Conservation (phyloP, 2,329 filamentous ascomycete species). For the Podosphaera aphanis region DNA sequence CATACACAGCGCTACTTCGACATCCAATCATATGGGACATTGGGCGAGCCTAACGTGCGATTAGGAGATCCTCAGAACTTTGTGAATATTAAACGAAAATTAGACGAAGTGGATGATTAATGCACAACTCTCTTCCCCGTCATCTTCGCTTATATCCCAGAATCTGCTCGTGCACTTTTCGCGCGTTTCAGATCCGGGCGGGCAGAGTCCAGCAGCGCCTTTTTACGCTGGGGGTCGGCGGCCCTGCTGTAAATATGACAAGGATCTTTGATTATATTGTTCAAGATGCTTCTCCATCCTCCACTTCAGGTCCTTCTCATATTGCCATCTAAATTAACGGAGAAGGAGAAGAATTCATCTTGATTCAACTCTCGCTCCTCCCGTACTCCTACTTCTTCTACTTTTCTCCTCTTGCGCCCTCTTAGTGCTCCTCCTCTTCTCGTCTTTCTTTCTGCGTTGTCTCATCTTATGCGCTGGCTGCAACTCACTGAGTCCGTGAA, state of each 20-base stretch:
- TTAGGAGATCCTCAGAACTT: background rate
- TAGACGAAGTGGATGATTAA: background rate
- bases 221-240: background rate
- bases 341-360: background rate
- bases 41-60: background rate
- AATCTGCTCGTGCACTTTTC: background rate
- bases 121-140: background rate
- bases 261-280: background rate
- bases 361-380: background rate
- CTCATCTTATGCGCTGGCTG: slow-evolving; percentile 10
- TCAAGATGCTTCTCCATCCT: background rate
- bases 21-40: background rate
- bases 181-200: background rate
- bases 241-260: background rate
- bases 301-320: background rate
- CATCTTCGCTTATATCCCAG: background rate
- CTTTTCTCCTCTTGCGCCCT: background rate
- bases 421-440: background rate
- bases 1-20: background rate
- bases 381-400: background rate
- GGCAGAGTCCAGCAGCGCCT: background rate
- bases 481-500: background rate
- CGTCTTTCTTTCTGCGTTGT: background rate
- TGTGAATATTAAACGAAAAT: background rate
- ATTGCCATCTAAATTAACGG: background rate